phyloP scores from a whole-genome alignment of 495 filamentous ascomycete species.

The Penicillium parvum region DNA sequence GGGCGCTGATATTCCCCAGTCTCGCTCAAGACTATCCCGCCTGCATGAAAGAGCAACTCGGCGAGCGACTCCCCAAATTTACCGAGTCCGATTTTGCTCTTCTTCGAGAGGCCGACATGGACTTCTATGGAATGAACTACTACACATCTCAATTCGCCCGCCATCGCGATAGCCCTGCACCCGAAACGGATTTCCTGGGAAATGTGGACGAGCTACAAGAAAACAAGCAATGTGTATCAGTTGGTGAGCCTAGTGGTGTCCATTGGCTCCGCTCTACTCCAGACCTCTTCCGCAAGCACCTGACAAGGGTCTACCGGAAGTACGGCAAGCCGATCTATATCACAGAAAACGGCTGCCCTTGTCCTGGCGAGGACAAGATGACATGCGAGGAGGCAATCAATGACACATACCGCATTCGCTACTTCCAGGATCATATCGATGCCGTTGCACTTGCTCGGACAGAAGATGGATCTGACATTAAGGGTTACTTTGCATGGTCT shows the following conservation, averaged over 20 bases:
- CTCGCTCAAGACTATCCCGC: conserved; percentile 60
- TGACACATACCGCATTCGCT: conserved; percentile 62
- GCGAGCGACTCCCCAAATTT: conserved; percentile 59
- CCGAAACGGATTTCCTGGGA: conserved; percentile 56
- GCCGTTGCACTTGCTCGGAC: conserved; percentile 54
- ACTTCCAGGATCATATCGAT: conserved; percentile 62
- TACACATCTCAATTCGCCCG: conserved; percentile 69
- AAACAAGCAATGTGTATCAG: conserved; percentile 56
- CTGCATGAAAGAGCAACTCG: conserved; percentile 61
- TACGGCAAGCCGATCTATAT: conserved; percentile 66
- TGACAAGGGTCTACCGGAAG: conserved; percentile 67
- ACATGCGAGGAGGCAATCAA: conserved; percentile 52
- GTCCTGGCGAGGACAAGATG: conserved; percentile 63
- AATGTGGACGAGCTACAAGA: conserved; percentile 58
- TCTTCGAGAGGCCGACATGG: conserved; percentile 52
- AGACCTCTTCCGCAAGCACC: conserved; percentile 60
- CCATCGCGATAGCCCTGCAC: conserved; percentile 31
- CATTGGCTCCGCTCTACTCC: conserved; percentile 61
- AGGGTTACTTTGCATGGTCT: conserved; percentile 67
- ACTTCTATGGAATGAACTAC: conserved; percentile 77
- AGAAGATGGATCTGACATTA: conserved; percentile 61
- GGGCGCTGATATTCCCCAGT: conserved; percentile 29
- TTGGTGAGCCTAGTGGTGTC: conserved; percentile 63
- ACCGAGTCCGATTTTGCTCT: conserved; percentile 54
- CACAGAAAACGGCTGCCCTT: conserved; percentile 71